phyloP scores from a whole-genome alignment of 2,329 filamentous ascomycete species.

The Alternaria gansuensis region DNA sequence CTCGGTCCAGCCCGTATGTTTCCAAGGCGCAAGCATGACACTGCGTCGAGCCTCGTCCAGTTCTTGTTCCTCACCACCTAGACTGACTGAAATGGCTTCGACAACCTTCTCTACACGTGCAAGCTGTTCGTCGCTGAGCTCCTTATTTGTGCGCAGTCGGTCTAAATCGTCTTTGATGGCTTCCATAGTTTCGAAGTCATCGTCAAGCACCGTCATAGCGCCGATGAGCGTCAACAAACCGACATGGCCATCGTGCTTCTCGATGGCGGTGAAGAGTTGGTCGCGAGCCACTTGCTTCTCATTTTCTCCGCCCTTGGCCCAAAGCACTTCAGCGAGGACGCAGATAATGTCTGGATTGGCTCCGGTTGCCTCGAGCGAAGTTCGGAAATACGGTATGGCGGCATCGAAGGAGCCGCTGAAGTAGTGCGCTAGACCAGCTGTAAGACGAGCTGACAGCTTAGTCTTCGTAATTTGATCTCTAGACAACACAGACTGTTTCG shows the following conservation, averaged over 20 bases:
- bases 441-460: slow-evolving; percentile 84
- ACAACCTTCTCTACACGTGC: slow-evolving; percentile 77
- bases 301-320: slow-evolving; percentile 82
- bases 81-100: slow-evolving; percentile 73
- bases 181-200: slow-evolving; percentile 79
- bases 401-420: slow-evolving; percentile 71
- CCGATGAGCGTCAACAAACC: slow-evolving; percentile 83
- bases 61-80: slow-evolving; percentile 59
- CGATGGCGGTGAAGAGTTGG: slow-evolving; percentile 81
- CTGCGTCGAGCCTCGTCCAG: slow-evolving; percentile 75
- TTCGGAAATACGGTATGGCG: slow-evolving; percentile 80
- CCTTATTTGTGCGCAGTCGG: slow-evolving; percentile 72
- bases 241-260: slow-evolving; percentile 76
- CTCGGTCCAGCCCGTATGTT: slow-evolving; percentile 82
- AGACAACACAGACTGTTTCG: slow-evolving; percentile 63
- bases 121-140: slow-evolving; percentile 70
- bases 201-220: slow-evolving; percentile 81
- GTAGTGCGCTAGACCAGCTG: slow-evolving; percentile 83
- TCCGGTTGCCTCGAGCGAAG: slow-evolving; percentile 78
- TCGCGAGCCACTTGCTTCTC: slow-evolving; percentile 80
- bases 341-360: slow-evolving; percentile 85
- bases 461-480: slow-evolving; percentile 72
- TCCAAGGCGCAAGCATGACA: slow-evolving; percentile 80
- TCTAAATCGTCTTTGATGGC: slow-evolving; percentile 83
- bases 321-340: slow-evolving; percentile 87